Evolutionary conservation across 805 yeast species (phyloP).

Genomic region (Yarrowia deformans): DNA sequence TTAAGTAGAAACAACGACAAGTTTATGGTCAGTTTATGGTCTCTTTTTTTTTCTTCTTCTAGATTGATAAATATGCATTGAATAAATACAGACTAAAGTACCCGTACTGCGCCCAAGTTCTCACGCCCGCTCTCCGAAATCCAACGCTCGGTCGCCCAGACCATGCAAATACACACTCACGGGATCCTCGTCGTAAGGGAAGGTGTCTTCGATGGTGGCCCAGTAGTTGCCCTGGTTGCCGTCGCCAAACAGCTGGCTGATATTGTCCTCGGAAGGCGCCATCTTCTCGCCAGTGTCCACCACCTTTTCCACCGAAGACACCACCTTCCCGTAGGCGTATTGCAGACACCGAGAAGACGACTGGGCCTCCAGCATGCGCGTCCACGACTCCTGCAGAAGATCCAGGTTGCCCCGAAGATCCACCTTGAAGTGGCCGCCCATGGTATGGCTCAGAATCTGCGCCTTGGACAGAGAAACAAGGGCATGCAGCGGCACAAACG

Average conservation of each 20-base stretch:
- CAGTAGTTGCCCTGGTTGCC: background rate
- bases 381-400: background rate
- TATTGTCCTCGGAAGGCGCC: background rate
- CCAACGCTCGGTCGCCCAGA: slow-evolving; percentile 24
- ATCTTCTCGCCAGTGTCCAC: slow-evolving; percentile 12
- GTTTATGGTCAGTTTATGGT: no score
- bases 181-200: slow-evolving; percentile 15
- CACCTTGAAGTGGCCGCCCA: slow-evolving; percentile 16
- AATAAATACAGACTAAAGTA: slow-evolving; percentile 12
- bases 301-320: slow-evolving; percentile 7
- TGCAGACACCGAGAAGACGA: slow-evolving; percentile 22
- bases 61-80: slow-evolving; percentile 18
- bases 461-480: slow-evolving; percentile 31
- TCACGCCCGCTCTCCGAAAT: slow-evolving; percentile 22
- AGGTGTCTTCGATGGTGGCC: slow-evolving; percentile 11
- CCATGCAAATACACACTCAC: slow-evolving; percentile 14
- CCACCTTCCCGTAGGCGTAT: slow-evolving; percentile 27
- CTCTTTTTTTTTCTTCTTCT: no score
- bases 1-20: no score
- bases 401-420: slow-evolving; percentile 23
- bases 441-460: slow-evolving; percentile 7
- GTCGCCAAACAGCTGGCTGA: background rate
- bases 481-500: slow-evolving; percentile 29
- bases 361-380: background rate
- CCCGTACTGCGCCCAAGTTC: no score